Conservation (phyloP, 768 basidiomycete species). For the Termitomyces sp. region DNA sequence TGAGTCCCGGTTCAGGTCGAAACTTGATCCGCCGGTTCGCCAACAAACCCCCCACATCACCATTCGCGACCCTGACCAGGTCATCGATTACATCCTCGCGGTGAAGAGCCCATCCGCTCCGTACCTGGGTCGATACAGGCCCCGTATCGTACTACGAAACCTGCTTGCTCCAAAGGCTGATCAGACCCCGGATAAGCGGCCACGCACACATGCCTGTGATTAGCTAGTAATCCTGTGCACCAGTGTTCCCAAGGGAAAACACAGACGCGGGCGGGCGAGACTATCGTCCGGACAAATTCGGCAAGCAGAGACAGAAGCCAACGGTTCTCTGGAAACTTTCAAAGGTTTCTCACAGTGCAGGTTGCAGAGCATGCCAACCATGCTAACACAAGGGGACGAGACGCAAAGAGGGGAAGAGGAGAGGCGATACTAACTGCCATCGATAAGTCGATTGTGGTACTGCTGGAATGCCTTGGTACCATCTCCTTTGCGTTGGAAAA, state of each 20-base stretch:
- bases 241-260: slow-evolving; percentile 1
- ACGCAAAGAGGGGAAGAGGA: slow-evolving; percentile 35
- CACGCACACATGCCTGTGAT: not conserved
- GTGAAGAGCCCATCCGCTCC: slow-evolving; percentile 4
- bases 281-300: slow-evolving; percentile 13
- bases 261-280: slow-evolving; percentile 20
- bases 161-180: slow-evolving; percentile 6
- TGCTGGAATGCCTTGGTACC: slow-evolving; percentile 88
- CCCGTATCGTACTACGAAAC: not conserved
- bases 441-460: slow-evolving; percentile 99
- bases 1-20: slow-evolving; percentile 4
- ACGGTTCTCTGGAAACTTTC: slow-evolving; percentile 31
- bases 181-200: slow-evolving; percentile 8
- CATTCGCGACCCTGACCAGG: not conserved
- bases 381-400: slow-evolving; percentile 28
- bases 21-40: slow-evolving; percentile 10
- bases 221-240: not conserved
- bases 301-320: slow-evolving; percentile 38
- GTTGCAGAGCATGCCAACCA: slow-evolving; percentile 17
- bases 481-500: slow-evolving; percentile 83
- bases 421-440: slow-evolving; percentile 98
- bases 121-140: not conserved
- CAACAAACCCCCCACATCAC: not conserved
- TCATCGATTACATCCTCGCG: slow-evolving; percentile 3
- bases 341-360: slow-evolving; percentile 26